phyloP scores from a whole-genome alignment of 1,284 basidiomycete genomes.

The Trametes polyzona region DNA sequence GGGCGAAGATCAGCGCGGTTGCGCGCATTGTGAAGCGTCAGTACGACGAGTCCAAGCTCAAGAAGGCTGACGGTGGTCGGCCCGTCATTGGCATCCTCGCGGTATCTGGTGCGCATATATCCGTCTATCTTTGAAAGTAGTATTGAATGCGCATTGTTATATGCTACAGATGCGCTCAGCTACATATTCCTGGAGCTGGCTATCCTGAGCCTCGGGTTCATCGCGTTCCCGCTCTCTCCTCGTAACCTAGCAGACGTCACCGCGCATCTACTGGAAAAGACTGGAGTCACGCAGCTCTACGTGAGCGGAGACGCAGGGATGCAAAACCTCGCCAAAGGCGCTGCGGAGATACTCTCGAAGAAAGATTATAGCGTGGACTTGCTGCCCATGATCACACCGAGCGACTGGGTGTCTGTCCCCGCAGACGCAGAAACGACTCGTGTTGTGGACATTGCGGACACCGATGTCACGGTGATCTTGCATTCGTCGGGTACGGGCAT shows the following conservation, averaged over 20 bases:
- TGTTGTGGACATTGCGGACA: background rate
- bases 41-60: background rate
- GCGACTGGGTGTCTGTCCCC: conserved; percentile 2
- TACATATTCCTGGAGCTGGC: conserved; percentile 1
- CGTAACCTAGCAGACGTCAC: conserved; percentile 14
- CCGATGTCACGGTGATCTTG: conserved; percentile 27
- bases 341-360: background rate
- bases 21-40: background rate
- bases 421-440: too few relatives aligned
- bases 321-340: conserved; percentile 6
- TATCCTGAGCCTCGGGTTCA: conserved; percentile 2
- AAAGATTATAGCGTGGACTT: conserved; percentile 8
- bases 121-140: background rate
- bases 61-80: background rate
- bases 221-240: conserved; percentile 19
- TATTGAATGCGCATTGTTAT: too few relatives aligned
- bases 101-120: background rate
- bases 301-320: conserved; percentile 8
- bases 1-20: background rate
- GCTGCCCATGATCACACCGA: conserved; percentile 16
- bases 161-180: conserved; percentile 1
- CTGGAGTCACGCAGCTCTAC: background rate
- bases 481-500: conserved; percentile 42
- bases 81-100: conserved; percentile 12
- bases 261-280: conserved; percentile 17